phyloP scores from a whole-genome alignment of 176 grass and related monocot species.

The Ensete glaucum region DNA sequence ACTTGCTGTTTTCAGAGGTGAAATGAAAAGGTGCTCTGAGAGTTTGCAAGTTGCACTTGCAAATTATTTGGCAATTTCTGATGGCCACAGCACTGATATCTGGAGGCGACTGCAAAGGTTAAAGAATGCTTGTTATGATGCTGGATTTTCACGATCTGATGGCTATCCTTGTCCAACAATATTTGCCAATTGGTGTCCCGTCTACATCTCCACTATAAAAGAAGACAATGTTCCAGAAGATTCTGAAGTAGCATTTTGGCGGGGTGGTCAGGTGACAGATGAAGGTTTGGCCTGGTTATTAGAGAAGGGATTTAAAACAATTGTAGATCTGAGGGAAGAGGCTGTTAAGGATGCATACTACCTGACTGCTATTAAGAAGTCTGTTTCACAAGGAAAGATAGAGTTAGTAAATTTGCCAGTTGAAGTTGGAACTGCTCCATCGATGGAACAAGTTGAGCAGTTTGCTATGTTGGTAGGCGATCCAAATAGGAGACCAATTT shows the following conservation, averaged over 20 bases:
- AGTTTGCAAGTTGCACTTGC: conserved; percentile 80
- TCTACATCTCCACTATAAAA: conserved; percentile 37
- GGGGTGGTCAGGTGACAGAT: conserved; percentile 80
- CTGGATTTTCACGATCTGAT: conserved; percentile 69
- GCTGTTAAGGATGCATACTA: conserved; percentile 66
- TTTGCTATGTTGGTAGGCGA: conserved; percentile 70
- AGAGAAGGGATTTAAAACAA: conserved; percentile 69
- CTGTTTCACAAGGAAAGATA: conserved; percentile 63
- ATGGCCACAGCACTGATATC: conserved; percentile 39
- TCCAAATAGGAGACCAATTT: conserved; percentile 53
- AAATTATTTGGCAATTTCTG: conserved; percentile 39
- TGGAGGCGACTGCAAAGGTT: conserved; percentile 79
- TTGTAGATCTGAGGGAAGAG: conserved; percentile 74
- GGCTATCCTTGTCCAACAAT: conserved; percentile 69
- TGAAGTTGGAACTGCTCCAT: conserved; percentile 71
- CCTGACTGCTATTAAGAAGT: conserved; percentile 44
- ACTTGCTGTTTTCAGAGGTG: conserved; percentile 68
- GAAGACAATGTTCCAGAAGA: conserved; percentile 49
- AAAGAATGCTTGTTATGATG: conserved; percentile 82
- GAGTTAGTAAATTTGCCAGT: conserved; percentile 78
- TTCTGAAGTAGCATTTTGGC: conserved; percentile 81
- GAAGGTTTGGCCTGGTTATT: conserved; percentile 76
- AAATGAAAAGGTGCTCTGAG: conserved; percentile 92
- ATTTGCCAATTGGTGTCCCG: conserved; percentile 88
- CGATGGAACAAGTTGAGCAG: conserved; percentile 58